A percentile compares a stretch with the other conserved stretches of the same genome.
These are phyloP conservation scores for Ganoderma boninense DNA, from an alignment of 1,284 basidiomycete species.

Conservation along the genomic window DNA sequence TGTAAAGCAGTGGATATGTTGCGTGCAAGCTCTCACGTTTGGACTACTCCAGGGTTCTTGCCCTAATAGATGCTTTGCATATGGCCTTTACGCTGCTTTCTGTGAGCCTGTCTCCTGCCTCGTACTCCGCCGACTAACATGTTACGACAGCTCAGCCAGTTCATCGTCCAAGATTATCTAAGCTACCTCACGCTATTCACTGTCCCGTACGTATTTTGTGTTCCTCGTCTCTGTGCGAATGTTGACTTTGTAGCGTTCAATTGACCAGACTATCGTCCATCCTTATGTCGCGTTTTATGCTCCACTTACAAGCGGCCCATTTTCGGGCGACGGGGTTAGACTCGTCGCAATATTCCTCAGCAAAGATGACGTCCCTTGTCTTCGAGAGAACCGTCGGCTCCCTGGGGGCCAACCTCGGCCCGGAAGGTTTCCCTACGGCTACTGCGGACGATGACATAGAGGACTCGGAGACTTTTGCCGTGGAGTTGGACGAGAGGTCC, in stretches of 20 bases:
- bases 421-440: neutral
- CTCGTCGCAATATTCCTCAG: neutral
- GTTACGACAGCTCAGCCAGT: neutral
- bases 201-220: neutral
- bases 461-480: neutral
- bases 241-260: neutral
- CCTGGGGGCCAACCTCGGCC: neutral
- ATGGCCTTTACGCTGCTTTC: neutral
- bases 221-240: neutral
- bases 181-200: conserved; percentile 1
- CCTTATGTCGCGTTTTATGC: conserved; percentile 4
- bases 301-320: neutral
- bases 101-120: neutral
- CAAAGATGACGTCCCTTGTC: neutral
- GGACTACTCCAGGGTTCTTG: neutral
- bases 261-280: neutral
- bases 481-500: neutral
- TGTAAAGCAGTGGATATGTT: neutral
- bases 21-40: neutral
- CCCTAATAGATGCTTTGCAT: neutral
- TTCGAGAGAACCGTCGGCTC: neutral
- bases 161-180: neutral
- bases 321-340: neutral
- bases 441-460: neutral
- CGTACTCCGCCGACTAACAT: neutral